Percentiles rank a stretch among this genome's conserved stretches.
Conservation (phyloP, 768 basidiomycete species). For the Mycena capillaripes region DNA sequence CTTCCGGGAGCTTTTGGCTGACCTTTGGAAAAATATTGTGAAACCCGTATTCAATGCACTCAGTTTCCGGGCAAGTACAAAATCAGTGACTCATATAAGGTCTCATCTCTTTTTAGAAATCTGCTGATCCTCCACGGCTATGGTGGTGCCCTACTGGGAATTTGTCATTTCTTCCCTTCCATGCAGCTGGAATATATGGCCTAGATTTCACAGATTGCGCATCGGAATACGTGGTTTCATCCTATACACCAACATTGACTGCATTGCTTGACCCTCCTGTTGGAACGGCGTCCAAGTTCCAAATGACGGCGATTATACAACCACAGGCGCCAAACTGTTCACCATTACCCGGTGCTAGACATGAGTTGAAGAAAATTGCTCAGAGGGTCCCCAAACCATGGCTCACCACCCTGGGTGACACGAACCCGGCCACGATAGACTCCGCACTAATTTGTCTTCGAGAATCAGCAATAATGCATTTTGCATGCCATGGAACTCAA, state of each 20-base stretch:
- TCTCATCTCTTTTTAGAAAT: not conserved
- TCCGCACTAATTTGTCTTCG: not conserved
- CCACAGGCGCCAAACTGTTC: not conserved
- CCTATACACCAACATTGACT: not conserved
- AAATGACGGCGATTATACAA: not conserved
- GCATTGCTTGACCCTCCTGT: not conserved
- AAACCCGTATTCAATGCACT: not conserved
- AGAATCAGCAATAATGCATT: not conserved
- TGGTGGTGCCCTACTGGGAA: not conserved
- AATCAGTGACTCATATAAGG: not conserved
- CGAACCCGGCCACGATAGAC: not conserved
- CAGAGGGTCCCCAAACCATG: not conserved
- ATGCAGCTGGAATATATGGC: not conserved
- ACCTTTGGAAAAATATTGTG: not conserved
- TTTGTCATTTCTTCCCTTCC: not conserved
- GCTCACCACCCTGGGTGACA: not conserved
- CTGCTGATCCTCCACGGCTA: not conserved
- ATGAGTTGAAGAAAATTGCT: not conserved
- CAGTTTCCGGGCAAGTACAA: slow-evolving; percentile 1
- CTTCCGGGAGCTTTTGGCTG: not conserved
- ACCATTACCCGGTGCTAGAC: not conserved
- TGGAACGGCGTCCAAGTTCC: not conserved
- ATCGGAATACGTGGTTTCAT: not conserved
- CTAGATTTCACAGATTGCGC: not conserved
- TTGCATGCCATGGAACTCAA: not conserved